Evolutionary conservation across 441 rosid species (phyloP), one percentile per base, ranked within the genome.

Genomic region (Croton setiger): DNA sequence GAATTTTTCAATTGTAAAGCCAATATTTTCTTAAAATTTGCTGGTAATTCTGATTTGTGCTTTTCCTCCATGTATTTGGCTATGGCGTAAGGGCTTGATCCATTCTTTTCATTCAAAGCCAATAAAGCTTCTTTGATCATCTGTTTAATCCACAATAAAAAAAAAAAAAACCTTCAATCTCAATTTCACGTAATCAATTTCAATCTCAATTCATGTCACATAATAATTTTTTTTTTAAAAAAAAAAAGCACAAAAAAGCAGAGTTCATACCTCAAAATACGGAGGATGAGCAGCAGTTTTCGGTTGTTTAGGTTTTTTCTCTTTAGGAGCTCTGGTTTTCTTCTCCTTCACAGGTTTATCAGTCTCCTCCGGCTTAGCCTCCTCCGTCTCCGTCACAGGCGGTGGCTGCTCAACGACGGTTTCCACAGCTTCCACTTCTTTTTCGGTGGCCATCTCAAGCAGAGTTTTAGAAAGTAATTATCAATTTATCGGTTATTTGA

Each of bases 31-130:
- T 83, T 78, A 75, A 90, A 92, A 72, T 81, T 92, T 49, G 80
- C 80, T 0, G 96, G 94, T 0, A 92, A 82, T 23, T 74, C 82
- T 3, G 92, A 71, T 52, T 90, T 88, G 83, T 90, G 85, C 77
- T 90, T 87, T 76, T 79, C 90, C 53, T 87, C 93, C 85, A 92
- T 86, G 82, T 78, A 77, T 78, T 92, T 92, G 10, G 88, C 89
- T 73, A 92, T 87, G 6, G 91, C 96, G 73, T 87, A 86, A 0
- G 93, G 93, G 68, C 98, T 92, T 0, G 94, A 89, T 21, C 98
- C 98, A n/a, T 82, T 79, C 72, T 86, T 88, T 51, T 92, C 94
- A 43, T 82, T 78, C 72, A 88, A 60, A 14, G 77, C 85, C 82
- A 75, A 17, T 12, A 92, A 67, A 5, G 96, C 94, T 53, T 92